Conservation (phyloP, 768 basidiomycete species). For the Leccinum aurantiacum region DNA sequence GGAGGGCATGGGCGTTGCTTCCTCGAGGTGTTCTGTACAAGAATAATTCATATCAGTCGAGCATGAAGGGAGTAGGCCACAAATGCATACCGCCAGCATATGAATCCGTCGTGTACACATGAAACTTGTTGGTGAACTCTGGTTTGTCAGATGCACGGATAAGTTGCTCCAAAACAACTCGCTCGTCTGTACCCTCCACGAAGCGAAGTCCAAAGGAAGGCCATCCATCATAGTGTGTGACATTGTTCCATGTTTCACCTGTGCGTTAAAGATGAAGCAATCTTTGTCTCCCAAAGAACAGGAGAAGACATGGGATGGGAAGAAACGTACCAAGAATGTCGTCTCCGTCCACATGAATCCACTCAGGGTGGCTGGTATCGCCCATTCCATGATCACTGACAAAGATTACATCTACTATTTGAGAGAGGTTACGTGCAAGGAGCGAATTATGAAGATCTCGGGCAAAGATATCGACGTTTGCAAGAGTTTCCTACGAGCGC, state of each 20-base stretch:
- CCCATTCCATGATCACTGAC: conserved; percentile 94
- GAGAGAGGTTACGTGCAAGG: conserved; percentile 68
- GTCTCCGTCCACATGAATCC: conserved; percentile 69
- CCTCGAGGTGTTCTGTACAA: conserved; percentile 14
- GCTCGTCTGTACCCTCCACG: conserved; percentile 51
- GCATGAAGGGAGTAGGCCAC: background rate
- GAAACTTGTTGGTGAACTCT: conserved; percentile 54
- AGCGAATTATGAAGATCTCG: conserved; percentile 64
- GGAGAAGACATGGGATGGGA: background rate
- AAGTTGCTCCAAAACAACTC: conserved; percentile 56
- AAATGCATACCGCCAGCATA: conserved; percentile 22
- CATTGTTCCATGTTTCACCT: conserved; percentile 28
- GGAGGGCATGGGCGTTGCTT: conserved; percentile 57
- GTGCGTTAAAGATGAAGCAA: background rate
- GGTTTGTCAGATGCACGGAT: conserved; percentile 45
- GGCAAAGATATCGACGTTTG: conserved; percentile 71
- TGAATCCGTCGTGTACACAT: conserved; percentile 43
- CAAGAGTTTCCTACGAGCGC: conserved; percentile 54
- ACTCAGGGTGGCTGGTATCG: conserved; percentile 76
- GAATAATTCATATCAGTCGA: background rate
- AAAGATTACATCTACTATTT: conserved; percentile 86
- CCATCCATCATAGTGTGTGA: conserved; percentile 78
- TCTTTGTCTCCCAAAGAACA: background rate
- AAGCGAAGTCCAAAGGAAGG: conserved; percentile 88
- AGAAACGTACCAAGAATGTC: conserved; percentile 27